Evolutionary conservation across 352 stramenopile species (phyloP).

Genomic region (Pythium brachiatum): DNA sequence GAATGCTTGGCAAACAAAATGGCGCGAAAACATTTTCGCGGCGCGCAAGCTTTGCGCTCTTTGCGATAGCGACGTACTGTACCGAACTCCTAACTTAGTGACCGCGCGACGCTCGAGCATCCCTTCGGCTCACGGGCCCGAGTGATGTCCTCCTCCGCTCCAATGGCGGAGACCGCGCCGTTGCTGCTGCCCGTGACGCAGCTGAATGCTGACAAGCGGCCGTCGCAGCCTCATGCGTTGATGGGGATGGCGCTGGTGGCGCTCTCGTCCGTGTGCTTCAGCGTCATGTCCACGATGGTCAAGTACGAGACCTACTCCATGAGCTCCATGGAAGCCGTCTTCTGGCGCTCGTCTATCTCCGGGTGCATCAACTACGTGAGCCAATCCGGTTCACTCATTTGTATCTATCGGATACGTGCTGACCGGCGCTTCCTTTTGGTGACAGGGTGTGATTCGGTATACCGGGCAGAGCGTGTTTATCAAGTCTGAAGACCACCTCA

Average conservation of each 20-base stretch:
- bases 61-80: no score
- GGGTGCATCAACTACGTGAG: constrained; percentile 24
- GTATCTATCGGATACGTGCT: background rate
- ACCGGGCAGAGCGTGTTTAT: constrained; percentile 16
- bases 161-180: background rate
- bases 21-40: background rate
- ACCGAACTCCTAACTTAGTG: no score
- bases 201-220: background rate
- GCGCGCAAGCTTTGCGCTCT: no score
- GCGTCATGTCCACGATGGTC: constrained; percentile 28
- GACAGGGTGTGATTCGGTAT: constrained; percentile 9
- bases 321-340: constrained; percentile 31
- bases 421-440: background rate
- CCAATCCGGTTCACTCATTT: no score
- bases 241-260: constrained; percentile 23
- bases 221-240: constrained; percentile 14
- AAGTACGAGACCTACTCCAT: constrained; percentile 28
- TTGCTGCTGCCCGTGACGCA: background rate
- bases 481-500: constrained; percentile 9
- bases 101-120: no score
- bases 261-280: constrained; percentile 29
- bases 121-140: no score
- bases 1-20: background rate
- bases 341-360: constrained; percentile 28
- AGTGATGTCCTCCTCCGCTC: no score